A percentile compares a stretch with the other conserved stretches of the same genome.
Conservation (phyloP, 805 yeast genomes). For the Yamadazyma takamatsuzukensis region DNA sequence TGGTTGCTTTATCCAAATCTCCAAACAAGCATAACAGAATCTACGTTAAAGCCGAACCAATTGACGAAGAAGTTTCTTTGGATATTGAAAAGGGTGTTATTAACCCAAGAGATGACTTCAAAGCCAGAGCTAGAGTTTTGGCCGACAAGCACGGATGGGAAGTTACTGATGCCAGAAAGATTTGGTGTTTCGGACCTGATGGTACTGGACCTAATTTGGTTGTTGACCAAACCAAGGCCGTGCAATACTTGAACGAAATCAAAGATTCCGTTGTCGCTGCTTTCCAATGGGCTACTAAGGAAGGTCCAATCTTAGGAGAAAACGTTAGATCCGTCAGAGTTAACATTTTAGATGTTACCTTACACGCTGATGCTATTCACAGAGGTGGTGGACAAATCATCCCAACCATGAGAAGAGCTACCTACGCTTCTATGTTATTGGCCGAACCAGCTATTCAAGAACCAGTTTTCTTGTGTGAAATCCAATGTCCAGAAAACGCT, state of each 20-base stretch:
- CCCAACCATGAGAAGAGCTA: slow-evolving; percentile 99
- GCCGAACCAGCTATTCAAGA: slow-evolving; percentile 99
- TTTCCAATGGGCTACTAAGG: slow-evolving; percentile 99
- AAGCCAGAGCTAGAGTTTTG: slow-evolving; percentile 97
- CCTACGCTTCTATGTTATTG: slow-evolving; percentile 95
- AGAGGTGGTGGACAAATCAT: slow-evolving; percentile 99
- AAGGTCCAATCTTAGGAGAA: slow-evolving; percentile 99
- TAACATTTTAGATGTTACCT: slow-evolving; percentile 97
- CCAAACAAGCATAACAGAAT: slow-evolving; percentile 99
- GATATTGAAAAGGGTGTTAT: slow-evolving; percentile 94
- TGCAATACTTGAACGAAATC: slow-evolving; percentile 97
- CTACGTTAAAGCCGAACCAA: slow-evolving; percentile 95
- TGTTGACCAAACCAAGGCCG: slow-evolving; percentile 99
- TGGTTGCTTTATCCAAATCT: slow-evolving; percentile 96
- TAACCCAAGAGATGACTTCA: slow-evolving; percentile 95
- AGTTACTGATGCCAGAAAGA: slow-evolving; percentile 99
- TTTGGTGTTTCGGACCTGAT: slow-evolving; percentile 99
- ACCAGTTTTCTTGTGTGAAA: slow-evolving; percentile 98
- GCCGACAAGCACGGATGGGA: slow-evolving; percentile 99
- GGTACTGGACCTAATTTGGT: slow-evolving; percentile 98
- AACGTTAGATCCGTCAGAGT: slow-evolving; percentile 92
- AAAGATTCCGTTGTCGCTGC: slow-evolving; percentile 99
- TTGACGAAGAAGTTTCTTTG: slow-evolving; percentile 84
- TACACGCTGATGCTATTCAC: slow-evolving; percentile 99
- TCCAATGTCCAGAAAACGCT: slow-evolving; percentile 98